A percentile compares a stretch with the other conserved stretches of the same genome.
Conservation (phyloP, 768 basidiomycete species). For the Agaricus blazei region DNA sequence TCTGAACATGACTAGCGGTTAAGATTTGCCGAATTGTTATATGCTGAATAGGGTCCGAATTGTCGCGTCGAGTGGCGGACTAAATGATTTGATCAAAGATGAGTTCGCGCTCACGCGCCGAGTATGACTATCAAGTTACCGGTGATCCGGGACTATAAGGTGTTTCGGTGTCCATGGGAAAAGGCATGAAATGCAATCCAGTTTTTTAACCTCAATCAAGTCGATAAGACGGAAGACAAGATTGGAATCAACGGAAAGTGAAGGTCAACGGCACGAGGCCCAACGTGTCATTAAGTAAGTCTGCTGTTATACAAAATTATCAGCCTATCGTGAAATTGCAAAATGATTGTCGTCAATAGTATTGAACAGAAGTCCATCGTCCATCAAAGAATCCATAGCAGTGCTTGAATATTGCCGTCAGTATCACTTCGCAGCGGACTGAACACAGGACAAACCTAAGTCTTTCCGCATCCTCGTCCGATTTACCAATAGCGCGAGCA, state of each 20-base stretch:
- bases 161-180: neutral
- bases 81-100: neutral
- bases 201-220: neutral
- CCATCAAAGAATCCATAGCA: constrained; percentile 73
- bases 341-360: constrained; percentile 84
- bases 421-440: neutral
- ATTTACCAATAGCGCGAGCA: constrained; percentile 51
- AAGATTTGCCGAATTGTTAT: constrained; percentile 9
- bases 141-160: neutral
- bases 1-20: neutral
- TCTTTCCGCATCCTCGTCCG: constrained; percentile 39
- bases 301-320: neutral
- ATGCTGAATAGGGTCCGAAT: neutral
- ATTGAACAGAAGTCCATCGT: constrained; percentile 74
- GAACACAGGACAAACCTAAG: constrained; percentile 49
- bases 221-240: neutral
- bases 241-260: too few relatives aligned
- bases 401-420: constrained; percentile 33
- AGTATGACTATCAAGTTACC: neutral
- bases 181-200: neutral
- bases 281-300: constrained; percentile 3
- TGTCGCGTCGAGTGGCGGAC: neutral
- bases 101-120: neutral
- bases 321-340: constrained; percentile 38
- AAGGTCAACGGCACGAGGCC: neutral